Evolutionary conservation across 2,329 filamentous ascomycete genomes (phyloP).

Genomic region (Fusarium paranaense): DNA sequence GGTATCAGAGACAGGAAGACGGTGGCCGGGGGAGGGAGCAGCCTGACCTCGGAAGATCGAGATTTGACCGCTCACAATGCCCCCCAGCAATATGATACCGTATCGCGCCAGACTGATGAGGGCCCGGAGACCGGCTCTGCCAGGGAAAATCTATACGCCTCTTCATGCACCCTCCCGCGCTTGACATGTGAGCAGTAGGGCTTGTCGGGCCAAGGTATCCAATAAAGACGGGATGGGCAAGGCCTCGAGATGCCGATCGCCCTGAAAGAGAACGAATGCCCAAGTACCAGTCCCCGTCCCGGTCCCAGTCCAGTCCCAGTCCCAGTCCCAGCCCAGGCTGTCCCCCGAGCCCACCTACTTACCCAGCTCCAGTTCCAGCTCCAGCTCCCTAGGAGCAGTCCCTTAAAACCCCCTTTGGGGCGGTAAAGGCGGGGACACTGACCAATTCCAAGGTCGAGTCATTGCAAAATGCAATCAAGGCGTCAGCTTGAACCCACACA

Average conservation of each 20-base stretch:
- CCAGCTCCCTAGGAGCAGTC: slow-evolving; percentile 25
- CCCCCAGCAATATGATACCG: slow-evolving; percentile 25
- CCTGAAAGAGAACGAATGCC: slow-evolving; percentile 36
- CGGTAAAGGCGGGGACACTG: slow-evolving; percentile 45
- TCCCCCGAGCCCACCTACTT: too few species aligned
- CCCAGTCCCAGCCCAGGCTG: slow-evolving; percentile 10
- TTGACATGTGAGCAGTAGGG: slow-evolving; percentile 47
- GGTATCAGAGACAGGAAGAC: not conserved
- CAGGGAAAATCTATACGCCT: slow-evolving; percentile 34
- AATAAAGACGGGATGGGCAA: slow-evolving; percentile 36
- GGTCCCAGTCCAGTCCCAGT: slow-evolving; percentile 31
- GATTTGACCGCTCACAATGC: slow-evolving; percentile 30
- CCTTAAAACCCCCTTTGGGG: slow-evolving; percentile 36
- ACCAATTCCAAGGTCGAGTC: slow-evolving; percentile 37
- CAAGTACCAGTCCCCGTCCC: slow-evolving; percentile 34
- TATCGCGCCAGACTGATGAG: slow-evolving; percentile 37
- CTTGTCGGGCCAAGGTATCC: slow-evolving; percentile 36
- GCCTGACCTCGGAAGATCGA: slow-evolving; percentile 25
- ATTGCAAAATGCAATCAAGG: slow-evolving; percentile 44
- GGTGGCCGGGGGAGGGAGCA: slow-evolving; percentile 1
- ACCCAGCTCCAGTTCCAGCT: slow-evolving; percentile 27
- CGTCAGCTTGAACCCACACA: slow-evolving; percentile 45
- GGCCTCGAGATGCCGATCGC: slow-evolving; percentile 40
- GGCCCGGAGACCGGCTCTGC: slow-evolving; percentile 2
- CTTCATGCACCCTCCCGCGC: slow-evolving; percentile 35